phyloP scores from a whole-genome alignment of 352 stramenopile genomes.

The Phytophthora lateralis region DNA sequence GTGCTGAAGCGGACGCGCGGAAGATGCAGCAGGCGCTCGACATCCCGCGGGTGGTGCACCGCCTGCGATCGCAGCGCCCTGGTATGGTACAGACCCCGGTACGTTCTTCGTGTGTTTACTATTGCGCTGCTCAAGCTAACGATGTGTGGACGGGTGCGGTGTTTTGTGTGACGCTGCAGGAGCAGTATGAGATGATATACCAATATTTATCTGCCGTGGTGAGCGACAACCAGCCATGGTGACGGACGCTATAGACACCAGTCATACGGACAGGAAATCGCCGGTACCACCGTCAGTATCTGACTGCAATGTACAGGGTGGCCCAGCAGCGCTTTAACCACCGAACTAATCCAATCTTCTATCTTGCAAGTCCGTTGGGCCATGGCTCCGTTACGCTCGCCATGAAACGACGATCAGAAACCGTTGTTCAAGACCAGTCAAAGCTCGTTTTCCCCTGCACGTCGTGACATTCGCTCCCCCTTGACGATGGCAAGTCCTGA shows the following conservation, averaged over 20 bases:
- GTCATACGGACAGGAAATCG: not conserved
- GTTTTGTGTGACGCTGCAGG: slow-evolving; percentile 39
- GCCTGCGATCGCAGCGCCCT: slow-evolving; percentile 69
- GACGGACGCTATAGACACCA: slow-evolving; percentile 17
- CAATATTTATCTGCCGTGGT: slow-evolving; percentile 75
- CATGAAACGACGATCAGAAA: slow-evolving; percentile 3
- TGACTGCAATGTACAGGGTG: slow-evolving; percentile 5
- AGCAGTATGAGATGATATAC: slow-evolving; percentile 89
- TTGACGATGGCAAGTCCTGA: not conserved
- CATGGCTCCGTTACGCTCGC: not conserved
- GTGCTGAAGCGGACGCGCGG: slow-evolving; percentile 24
- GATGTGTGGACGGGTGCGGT: not conserved
- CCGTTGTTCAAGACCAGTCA: not conserved
- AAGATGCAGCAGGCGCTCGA: slow-evolving; percentile 52
- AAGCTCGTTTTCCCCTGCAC: not conserved
- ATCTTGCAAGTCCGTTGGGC: not conserved
- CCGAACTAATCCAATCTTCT: not conserved
- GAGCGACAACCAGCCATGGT: slow-evolving; percentile 59
- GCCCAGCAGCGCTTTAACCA: not conserved
- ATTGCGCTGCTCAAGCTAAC: not conserved
- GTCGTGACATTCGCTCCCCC: not conserved
- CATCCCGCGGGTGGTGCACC: slow-evolving; percentile 61
- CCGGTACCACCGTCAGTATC: not conserved
- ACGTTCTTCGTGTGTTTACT: slow-evolving; percentile 22
- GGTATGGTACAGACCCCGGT: slow-evolving; percentile 88